Percentiles rank a stretch among this genome's conserved stretches.
Evolutionary conservation across 768 basidiomycete genomes (phyloP).

Genomic region (Cytidiella melzeri): DNA sequence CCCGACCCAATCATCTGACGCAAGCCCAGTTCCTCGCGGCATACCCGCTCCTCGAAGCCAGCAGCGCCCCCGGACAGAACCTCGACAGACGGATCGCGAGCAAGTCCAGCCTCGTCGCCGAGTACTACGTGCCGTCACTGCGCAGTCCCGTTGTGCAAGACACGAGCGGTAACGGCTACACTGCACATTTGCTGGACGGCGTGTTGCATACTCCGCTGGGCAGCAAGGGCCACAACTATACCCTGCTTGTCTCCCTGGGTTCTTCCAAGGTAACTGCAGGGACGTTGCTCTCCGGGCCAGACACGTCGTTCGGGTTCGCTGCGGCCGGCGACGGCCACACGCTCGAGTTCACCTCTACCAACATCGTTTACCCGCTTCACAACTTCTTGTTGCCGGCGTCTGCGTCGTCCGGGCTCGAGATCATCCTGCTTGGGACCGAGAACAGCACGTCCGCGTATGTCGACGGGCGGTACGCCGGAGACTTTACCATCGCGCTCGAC

Average conservation of each 20-base stretch:
- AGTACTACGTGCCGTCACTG: constrained; percentile 11
- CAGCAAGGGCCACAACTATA: constrained; percentile 21
- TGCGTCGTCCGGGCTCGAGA: background rate
- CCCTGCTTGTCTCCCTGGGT: constrained; percentile 14
- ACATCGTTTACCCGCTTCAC: constrained; percentile 17
- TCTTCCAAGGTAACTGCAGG: constrained; percentile 6
- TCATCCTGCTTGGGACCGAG: constrained; percentile 17
- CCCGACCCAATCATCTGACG: constrained; percentile 20
- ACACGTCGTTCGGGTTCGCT: constrained; percentile 14
- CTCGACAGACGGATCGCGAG: constrained; percentile 18
- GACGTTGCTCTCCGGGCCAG: constrained; percentile 16
- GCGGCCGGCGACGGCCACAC: constrained; percentile 10
- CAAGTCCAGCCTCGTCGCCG: constrained; percentile 13
- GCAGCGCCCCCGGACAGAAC: constrained; percentile 19
- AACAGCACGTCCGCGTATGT: constrained; percentile 16
- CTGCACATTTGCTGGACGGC: constrained; percentile 10
- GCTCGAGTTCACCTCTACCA: constrained; percentile 19
- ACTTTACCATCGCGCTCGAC: constrained; percentile 16
- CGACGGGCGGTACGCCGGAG: constrained; percentile 16
- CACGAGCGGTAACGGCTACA: constrained; percentile 20
- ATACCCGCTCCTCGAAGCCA: constrained; percentile 16
- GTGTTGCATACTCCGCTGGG: constrained; percentile 18
- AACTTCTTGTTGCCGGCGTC: constrained; percentile 11
- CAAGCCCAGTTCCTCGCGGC: constrained; percentile 18
- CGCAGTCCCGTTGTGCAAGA: constrained; percentile 7